Base-by-base conservation (phyloP, 805 yeast species). In the Teunomyces barrocoloradensis region DNA sequence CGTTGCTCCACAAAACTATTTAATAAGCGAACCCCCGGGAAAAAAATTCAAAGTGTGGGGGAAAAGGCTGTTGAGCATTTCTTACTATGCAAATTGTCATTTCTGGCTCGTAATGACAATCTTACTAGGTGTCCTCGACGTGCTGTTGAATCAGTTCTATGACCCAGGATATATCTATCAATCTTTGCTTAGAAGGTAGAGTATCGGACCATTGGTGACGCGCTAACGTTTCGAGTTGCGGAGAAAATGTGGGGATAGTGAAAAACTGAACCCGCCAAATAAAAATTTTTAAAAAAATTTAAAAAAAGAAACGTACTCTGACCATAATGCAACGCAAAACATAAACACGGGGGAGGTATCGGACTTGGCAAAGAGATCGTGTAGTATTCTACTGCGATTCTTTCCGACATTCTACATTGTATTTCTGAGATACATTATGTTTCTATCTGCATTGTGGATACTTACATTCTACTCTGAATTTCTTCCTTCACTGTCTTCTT, bases 1-100 rank as follows among this genome's bases (percentile, higher is more conserved):
- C 40, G 40, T 37, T 37, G 40, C 40, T 37, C 40, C 40, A 37
- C 40, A 37, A 37, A 37, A 21, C 28, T 37, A 37, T 37, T 21
- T 23, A 37, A 37, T 37, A 13, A n/a, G 28, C 25, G 25, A 21
- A 23, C 12, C 29, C 40, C 40, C 29, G 18, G 10, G 11, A 37
- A 23, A 36, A n/a, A 3, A 11, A 7, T 21, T 4, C 23, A 18
- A 12, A 4, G 21, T 37, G 40, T 37, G 40, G 40, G 40, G 40
- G 18, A 21, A 23, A 13, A 6, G 12, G 9, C 20, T 34, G n/a
- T 6, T 3, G 2, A 7, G 40, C 5, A 11, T 13, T 30, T 30
- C 12, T 32, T 13, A 32, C 18, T 9, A 7, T n/a, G 34, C 11
- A 25, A 9, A 1, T 25, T 25, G 11, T 25, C 11, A 25, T 25